Evolutionary conservation across 352 stramenopile genomes (phyloP).

Genomic region (Globisporangium iwayamae): DNA sequence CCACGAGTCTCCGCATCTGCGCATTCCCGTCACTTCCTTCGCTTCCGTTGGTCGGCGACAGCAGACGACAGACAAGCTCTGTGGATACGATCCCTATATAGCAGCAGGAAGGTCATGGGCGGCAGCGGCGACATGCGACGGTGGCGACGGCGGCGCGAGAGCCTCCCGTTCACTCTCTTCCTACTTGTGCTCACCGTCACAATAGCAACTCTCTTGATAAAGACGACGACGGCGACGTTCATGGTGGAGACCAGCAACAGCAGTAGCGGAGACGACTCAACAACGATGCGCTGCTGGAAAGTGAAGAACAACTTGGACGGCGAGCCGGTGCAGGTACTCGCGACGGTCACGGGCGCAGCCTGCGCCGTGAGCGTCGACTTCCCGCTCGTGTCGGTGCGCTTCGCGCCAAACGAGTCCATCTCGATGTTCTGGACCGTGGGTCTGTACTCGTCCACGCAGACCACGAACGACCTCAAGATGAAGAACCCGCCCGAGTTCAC

Average conservation of each 20-base stretch:
- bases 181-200: neutral
- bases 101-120: neutral
- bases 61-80: too few species aligned
- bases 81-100: neutral
- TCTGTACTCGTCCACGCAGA: constrained; percentile 20
- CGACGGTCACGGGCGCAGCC: constrained; percentile 18
- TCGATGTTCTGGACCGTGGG: constrained; percentile 41
- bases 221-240: neutral
- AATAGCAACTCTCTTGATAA: neutral
- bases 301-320: constrained; percentile 22
- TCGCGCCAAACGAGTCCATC: constrained; percentile 36
- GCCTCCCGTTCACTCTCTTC: neutral
- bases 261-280: neutral
- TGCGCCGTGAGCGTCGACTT: constrained; percentile 37
- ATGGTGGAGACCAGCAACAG: neutral
- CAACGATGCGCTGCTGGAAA: constrained; percentile 33
- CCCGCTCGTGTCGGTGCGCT: constrained; percentile 27
- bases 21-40: neutral
- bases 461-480: constrained; percentile 43
- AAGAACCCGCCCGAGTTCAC: constrained; percentile 31
- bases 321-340: constrained; percentile 18
- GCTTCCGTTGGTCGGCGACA: constrained; percentile 3
- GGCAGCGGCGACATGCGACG: neutral
- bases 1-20: neutral
- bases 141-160: neutral